Evolutionary conservation across 805 yeast species (phyloP).

Genomic region (Kuraishia hungarica): DNA sequence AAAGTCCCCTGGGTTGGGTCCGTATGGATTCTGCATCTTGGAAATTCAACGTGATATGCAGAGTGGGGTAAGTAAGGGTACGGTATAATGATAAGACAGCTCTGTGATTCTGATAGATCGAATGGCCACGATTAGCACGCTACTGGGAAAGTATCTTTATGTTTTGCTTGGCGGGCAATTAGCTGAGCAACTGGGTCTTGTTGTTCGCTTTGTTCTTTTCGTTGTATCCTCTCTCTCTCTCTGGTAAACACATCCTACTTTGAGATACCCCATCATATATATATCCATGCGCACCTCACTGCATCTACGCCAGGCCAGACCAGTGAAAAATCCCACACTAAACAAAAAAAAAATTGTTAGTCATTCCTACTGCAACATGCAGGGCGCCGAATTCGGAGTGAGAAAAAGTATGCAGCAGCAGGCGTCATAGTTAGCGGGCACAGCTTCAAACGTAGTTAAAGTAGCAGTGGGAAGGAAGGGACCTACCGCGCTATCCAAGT

Average conservation of each 20-base stretch:
- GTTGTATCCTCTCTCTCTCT: background rate
- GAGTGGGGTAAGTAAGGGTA: background rate
- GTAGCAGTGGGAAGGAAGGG: too few relatives aligned
- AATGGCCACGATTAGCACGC: background rate
- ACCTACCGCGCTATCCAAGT: background rate
- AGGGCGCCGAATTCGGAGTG: background rate
- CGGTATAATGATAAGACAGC: background rate
- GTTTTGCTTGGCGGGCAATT: background rate
- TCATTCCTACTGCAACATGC: background rate
- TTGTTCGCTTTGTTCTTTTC: background rate
- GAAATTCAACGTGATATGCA: background rate
- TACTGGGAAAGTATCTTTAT: too few relatives aligned
- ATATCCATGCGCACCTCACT: background rate
- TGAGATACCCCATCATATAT: background rate
- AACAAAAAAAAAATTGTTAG: background rate
- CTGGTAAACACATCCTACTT: background rate
- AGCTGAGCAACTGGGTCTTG: background rate
- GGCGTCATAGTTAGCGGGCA: background rate
- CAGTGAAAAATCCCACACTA: background rate
- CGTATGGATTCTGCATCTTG: constrained; percentile 64
- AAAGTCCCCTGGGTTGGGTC: constrained; percentile 90
- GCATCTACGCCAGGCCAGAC: background rate
- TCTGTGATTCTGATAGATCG: background rate
- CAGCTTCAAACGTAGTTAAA: background rate
- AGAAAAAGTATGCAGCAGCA: background rate